These are phyloP conservation scores for Zygotorulaspora florentina DNA, from an alignment of 805 yeast species.

Conservation along the genomic window DNA sequence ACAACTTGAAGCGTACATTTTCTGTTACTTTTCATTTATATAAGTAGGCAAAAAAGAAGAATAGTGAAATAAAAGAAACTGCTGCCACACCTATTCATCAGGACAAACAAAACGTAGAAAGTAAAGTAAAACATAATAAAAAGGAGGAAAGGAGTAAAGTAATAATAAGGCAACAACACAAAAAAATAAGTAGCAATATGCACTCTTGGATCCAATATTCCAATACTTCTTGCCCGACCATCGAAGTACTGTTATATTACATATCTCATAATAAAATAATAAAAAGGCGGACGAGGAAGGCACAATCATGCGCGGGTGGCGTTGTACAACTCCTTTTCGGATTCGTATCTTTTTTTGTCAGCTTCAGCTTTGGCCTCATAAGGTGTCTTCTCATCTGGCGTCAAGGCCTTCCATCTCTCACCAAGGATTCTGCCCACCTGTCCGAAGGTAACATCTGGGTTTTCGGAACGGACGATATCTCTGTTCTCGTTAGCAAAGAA, in stretches of 20 bases:
- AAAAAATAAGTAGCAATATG: background rate
- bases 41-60: background rate
- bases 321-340: constrained; percentile 84
- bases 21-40: background rate
- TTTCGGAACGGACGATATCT: constrained; percentile 90
- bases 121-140: background rate
- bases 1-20: background rate
- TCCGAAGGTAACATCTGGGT: constrained; percentile 94
- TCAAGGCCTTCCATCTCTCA: constrained; percentile 92
- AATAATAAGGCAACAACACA: background rate
- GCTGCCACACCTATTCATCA: background rate
- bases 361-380: constrained; percentile 91
- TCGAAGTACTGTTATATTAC: background rate
- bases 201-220: background rate
- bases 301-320: constrained; percentile 34
- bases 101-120: background rate
- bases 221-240: background rate
- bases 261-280: constrained; percentile 1
- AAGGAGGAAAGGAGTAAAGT: background rate
- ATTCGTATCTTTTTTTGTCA: constrained; percentile 97
- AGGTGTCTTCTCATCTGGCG: constrained; percentile 78
- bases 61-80: no score
- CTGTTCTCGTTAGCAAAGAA: constrained; percentile 97
- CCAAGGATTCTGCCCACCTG: constrained; percentile 94
- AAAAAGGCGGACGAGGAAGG: constrained; percentile 1